Evolutionary conservation across 768 basidiomycete genomes (phyloP), one percentile per base, ranked within the genome.

Genomic region (Naganishia antarctica): DNA sequence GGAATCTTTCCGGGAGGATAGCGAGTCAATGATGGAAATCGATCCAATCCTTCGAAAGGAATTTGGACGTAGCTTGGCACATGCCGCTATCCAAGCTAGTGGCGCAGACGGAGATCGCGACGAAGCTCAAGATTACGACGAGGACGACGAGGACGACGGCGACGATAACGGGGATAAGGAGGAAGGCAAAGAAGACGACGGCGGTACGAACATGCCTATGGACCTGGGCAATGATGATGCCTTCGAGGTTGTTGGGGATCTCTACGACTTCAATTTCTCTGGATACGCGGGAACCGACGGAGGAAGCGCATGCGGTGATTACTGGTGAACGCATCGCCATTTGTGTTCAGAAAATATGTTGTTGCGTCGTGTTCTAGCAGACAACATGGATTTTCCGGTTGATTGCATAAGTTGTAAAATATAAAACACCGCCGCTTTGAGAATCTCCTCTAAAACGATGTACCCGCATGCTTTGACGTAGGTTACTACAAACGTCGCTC

Each of bases 1-100:
- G 53, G 37, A 34, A n/a, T 57, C 53, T 11, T 57, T 57, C 21
- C 53, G 53, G 21, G 53, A 41, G 13, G 53, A 41, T 16, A 31
- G 26, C 25, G 53, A 41, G 0, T 0, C n/a, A 13, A 34, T 34
- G 13, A 1, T 23, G 15, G 53, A 57, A 37, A 13, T 21, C 53
- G 53, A 41, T 15, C 23, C 53, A 21, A 23, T 37, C 23, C 23
- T 57, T 3, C 6, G 31, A 34, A 41, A 37, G 37, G 37, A 57
- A 25, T 23, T 57, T 26, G 53, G 53, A 4, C 53, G 43, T 25
- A 57, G 34, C 34, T 26, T 23, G 34, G 11, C 40, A 15, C 43
- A 44, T 18, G 43, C 43, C 11, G 43, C 43, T n/a, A n/a, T 44
- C 5, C 11, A 44, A 5, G 43, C 43, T n/a, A 18, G 43, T 21